A percentile compares a stretch with the other conserved stretches of the same genome.
These are phyloP conservation scores for Poterioochromonas sp. DNA, from an alignment of 352 stramenopile species.

Conservation along the genomic window DNA sequence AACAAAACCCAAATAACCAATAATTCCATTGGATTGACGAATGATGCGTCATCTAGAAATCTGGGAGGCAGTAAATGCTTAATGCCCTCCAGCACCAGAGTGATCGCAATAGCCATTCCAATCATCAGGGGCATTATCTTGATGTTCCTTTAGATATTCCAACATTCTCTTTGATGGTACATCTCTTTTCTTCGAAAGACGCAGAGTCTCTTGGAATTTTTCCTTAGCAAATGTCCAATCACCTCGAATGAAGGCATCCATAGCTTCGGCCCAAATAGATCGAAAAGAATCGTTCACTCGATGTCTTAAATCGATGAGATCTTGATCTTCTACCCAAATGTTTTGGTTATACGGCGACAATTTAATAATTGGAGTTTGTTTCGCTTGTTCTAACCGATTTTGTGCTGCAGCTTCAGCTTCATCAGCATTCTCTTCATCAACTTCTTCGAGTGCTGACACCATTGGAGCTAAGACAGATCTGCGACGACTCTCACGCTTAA, in stretches of 20 bases:
- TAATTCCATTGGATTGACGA: no score
- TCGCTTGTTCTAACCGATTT: no score
- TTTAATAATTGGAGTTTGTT: slow-evolving; percentile 37
- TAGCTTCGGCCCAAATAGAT: slow-evolving; percentile 35
- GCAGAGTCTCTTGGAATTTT: slow-evolving; percentile 32
- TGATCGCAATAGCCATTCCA: slow-evolving; percentile 37
- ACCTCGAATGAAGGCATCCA: slow-evolving; percentile 34
- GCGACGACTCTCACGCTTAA: no score
- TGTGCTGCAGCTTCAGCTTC: no score
- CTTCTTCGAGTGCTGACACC: no score
- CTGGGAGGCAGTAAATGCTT: no score
- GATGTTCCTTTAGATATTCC: slow-evolving; percentile 36
- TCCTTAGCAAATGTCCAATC: slow-evolving; percentile 37
- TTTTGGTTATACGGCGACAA: slow-evolving; percentile 31
- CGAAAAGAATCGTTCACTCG: slow-evolving; percentile 35
- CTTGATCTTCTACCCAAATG: slow-evolving; percentile 39
- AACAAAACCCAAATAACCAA: no score
- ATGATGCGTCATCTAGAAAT: no score
- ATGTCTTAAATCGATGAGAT: slow-evolving; percentile 36
- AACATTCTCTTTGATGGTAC: slow-evolving; percentile 38
- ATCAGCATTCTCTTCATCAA: no score
- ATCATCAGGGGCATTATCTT: slow-evolving; percentile 30
- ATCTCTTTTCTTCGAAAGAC: slow-evolving; percentile 36
- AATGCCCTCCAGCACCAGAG: no score
- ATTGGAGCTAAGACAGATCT: no score